Conservation (phyloP, 306 rosid species). For the Vicia villosa region DNA sequence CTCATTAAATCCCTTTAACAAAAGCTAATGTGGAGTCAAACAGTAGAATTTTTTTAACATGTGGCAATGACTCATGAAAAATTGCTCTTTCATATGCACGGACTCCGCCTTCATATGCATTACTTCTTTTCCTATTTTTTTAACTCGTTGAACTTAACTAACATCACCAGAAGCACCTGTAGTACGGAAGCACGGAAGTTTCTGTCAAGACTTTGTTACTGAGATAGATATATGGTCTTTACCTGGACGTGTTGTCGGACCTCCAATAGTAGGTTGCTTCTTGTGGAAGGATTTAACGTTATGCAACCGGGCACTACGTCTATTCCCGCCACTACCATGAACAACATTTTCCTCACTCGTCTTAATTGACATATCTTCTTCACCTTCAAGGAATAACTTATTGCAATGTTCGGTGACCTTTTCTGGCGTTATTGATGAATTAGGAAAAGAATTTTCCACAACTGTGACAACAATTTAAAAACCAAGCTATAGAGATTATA, state of each 20-base stretch:
- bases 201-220: no score
- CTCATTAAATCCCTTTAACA: no score
- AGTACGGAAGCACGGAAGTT: no score
- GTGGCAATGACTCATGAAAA: no score
- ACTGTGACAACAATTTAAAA: slow-evolving; percentile 25
- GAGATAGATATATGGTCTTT: no score
- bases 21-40: no score
- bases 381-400: slow-evolving; percentile 11
- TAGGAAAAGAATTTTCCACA: slow-evolving; percentile 10
- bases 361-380: not conserved
- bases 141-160: no score
- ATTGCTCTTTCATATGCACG: no score
- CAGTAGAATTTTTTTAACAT: no score
- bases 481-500: not conserved
- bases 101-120: no score
- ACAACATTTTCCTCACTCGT: slow-evolving; percentile 16
- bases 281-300: not conserved
- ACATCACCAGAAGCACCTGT: no score
- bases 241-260: slow-evolving; percentile 20
- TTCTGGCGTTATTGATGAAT: slow-evolving; percentile 2
- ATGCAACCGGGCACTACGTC: slow-evolving; percentile 29
- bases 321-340: not conserved
- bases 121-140: no score
- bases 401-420: not conserved
- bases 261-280: slow-evolving; percentile 34